Conservation (phyloP, 2,329 filamentous ascomycete genomes). For the Verticillium dahliae region DNA sequence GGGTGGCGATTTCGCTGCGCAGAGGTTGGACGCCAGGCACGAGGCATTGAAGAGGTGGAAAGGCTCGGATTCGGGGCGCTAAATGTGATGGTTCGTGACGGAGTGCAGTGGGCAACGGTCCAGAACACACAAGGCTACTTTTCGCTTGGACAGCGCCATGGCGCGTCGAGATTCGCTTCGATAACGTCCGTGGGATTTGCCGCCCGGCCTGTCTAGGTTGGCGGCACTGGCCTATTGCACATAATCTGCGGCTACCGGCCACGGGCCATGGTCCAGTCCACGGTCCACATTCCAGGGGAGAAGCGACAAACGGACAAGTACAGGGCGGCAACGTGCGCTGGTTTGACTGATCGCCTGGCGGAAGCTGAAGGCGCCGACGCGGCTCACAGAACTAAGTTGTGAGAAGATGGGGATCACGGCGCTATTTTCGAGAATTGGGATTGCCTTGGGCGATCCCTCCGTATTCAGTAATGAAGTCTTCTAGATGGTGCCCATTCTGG, state of each 20-base stretch:
- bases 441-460: not conserved
- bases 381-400: not conserved
- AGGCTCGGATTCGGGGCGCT: not conserved
- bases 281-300: not conserved
- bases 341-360: not conserved
- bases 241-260: too few species aligned
- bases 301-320: not conserved
- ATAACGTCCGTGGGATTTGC: not conserved
- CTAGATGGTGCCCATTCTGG: not conserved
- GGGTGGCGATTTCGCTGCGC: not conserved
- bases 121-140: not conserved
- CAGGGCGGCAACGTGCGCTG: not conserved
- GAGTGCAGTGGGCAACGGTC: not conserved
- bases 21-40: not conserved
- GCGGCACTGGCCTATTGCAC: not conserved
- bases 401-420: not conserved
- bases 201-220: not conserved
- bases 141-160: not conserved
- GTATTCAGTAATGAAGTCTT: not conserved
- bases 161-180: not conserved
- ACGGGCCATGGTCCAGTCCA: not conserved
- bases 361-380: not conserved
- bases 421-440: not conserved
- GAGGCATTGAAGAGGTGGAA: not conserved
- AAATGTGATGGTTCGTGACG: not conserved